A percentile compares a stretch with the other conserved stretches of the same genome.
Evolutionary conservation across 2,329 filamentous ascomycete species (phyloP).

Genomic region (Alternaria panax): DNA sequence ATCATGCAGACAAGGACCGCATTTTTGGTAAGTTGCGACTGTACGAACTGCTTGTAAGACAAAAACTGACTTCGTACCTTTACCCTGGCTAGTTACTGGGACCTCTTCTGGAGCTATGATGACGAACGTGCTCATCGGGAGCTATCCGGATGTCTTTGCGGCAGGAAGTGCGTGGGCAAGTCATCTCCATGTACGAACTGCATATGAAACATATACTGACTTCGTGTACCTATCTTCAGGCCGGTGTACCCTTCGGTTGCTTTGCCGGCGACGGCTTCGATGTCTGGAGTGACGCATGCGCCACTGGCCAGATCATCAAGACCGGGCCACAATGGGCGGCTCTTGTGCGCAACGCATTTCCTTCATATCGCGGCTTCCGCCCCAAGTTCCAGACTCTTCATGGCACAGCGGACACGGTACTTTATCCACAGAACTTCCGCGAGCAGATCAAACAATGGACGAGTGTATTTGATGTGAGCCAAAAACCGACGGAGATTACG

Average conservation of each 20-base stretch:
- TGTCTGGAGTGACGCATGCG: slow-evolving; percentile 44
- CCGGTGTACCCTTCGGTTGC: slow-evolving; percentile 48
- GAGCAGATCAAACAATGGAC: slow-evolving; percentile 49
- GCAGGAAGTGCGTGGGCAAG: slow-evolving; percentile 45
- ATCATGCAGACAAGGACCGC: slow-evolving; percentile 36
- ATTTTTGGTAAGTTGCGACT: slow-evolving; percentile 34
- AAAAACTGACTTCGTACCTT: background rate
- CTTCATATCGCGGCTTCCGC: slow-evolving; percentile 39
- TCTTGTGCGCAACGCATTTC: slow-evolving; percentile 40
- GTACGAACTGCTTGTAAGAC: background rate
- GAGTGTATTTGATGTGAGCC: slow-evolving; percentile 37
- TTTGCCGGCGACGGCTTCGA: slow-evolving; percentile 42
- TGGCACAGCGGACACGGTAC: slow-evolving; percentile 34
- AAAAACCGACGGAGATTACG: slow-evolving; percentile 30
- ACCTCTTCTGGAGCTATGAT: slow-evolving; percentile 48
- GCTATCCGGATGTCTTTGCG: slow-evolving; percentile 46
- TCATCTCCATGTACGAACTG: no score
- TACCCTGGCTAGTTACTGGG: no score
- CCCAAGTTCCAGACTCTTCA: slow-evolving; percentile 46
- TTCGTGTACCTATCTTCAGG: no score
- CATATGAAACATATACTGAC: no score
- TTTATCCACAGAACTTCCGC: slow-evolving; percentile 44
- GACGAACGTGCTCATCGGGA: slow-evolving; percentile 45
- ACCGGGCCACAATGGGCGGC: slow-evolving; percentile 41
- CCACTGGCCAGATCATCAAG: slow-evolving; percentile 42